Percentiles rank a stretch among this genome's conserved stretches.
Evolutionary conservation across 768 basidiomycete genomes (phyloP).

Genomic region (Termitomyces sp.): DNA sequence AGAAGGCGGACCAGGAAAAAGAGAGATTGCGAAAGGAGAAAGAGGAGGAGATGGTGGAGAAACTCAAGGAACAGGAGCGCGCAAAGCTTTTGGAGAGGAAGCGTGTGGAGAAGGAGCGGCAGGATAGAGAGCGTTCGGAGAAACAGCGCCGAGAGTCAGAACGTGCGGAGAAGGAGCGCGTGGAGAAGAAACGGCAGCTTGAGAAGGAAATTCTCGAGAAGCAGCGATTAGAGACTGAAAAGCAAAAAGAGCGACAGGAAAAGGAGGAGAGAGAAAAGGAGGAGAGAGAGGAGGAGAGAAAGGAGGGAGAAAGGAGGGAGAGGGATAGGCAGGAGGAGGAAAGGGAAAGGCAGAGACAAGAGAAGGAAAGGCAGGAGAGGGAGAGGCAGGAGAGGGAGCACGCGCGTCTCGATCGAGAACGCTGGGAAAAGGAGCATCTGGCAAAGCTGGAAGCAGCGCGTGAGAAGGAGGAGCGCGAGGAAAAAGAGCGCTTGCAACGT

Average conservation of each 20-base stretch:
- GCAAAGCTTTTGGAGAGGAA: background rate
- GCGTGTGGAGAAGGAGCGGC: constrained; percentile 1
- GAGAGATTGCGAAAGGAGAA: constrained; percentile 5
- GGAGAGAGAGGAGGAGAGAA: background rate
- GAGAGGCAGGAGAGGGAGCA: constrained; percentile 8
- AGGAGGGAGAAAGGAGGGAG: background rate
- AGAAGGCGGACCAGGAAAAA: background rate
- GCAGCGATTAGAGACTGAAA: constrained; percentile 1
- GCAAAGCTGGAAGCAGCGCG: constrained; percentile 1
- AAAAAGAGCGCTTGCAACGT: background rate
- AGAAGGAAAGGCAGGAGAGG: background rate
- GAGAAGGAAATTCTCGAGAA: constrained; percentile 2
- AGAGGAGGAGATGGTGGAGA: background rate
- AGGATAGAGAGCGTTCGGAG: background rate
- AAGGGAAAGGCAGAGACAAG: background rate
- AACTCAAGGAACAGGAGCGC: constrained; percentile 3
- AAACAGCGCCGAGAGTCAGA: background rate
- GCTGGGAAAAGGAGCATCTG: background rate
- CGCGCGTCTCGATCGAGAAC: background rate
- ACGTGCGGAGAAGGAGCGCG: background rate
- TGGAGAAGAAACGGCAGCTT: background rate
- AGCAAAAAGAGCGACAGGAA: background rate
- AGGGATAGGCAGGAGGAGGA: background rate
- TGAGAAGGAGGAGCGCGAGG: background rate
- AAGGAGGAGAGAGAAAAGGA: background rate